phyloP scores from a whole-genome alignment of 1,139 yeast genomes.

The Pichia sp. region DNA sequence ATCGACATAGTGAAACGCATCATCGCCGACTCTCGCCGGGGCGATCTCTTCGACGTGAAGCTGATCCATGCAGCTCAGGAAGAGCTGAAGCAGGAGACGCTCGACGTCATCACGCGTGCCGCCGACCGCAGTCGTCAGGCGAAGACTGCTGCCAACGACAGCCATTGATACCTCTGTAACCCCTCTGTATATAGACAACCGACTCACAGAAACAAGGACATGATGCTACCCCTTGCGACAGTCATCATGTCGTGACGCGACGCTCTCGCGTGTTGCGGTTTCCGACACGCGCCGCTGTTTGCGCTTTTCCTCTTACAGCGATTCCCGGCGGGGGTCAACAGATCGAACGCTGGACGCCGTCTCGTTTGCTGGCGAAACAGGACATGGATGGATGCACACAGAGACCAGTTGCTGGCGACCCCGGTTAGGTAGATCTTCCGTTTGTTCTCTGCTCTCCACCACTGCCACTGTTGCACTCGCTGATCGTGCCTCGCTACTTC shows the following conservation, averaged over 20 bases:
- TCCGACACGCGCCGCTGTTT: background rate
- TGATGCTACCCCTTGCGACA: background rate
- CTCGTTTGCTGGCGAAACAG: background rate
- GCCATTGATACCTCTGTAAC: background rate
- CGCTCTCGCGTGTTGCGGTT: background rate
- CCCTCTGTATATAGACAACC: slow-evolving; percentile 28
- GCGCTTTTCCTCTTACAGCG: background rate
- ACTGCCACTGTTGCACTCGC: background rate
- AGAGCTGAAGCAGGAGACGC: slow-evolving; percentile 30
- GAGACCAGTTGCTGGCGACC: background rate
- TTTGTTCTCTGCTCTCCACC: background rate
- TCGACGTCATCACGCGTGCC: slow-evolving; percentile 28
- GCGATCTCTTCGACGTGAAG: slow-evolving; percentile 30
- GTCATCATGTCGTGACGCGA: background rate
- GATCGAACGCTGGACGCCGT: background rate
- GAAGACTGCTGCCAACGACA: slow-evolving; percentile 8
- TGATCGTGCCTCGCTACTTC: background rate
- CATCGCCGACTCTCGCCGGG: slow-evolving; percentile 46
- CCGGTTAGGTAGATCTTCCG: no score
- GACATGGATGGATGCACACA: background rate
- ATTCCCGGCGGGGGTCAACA: background rate
- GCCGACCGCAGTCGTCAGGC: slow-evolving; percentile 17
- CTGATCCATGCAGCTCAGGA: slow-evolving; percentile 33
- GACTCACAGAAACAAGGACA: no score
- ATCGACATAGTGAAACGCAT: slow-evolving; percentile 41